Conservation (phyloP, 164 flowering plant species). For the Magnolia kwangsiensis region DNA sequence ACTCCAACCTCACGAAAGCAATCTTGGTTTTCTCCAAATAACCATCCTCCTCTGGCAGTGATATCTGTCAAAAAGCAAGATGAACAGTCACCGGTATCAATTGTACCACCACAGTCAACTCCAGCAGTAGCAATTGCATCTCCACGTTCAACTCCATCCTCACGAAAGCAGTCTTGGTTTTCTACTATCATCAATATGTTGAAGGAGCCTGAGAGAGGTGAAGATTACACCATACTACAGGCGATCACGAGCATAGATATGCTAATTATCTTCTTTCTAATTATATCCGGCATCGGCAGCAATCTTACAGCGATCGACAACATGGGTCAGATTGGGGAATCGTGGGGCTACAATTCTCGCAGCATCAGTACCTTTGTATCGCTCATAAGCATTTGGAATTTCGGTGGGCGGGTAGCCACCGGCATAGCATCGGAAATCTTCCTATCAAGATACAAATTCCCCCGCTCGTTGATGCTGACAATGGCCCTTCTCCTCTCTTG, state of each 20-base stretch:
- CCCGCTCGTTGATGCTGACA: slow-evolving; percentile 52
- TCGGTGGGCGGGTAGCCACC: slow-evolving; percentile 40
- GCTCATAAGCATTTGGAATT: slow-evolving; percentile 66
- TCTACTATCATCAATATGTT: slow-evolving; percentile 30
- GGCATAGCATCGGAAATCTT: slow-evolving; percentile 53
- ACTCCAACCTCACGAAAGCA: neutral
- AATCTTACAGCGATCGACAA: slow-evolving; percentile 60
- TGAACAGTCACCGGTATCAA: too few relatives aligned
- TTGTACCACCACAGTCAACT: too few relatives aligned
- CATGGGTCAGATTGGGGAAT: slow-evolving; percentile 60
- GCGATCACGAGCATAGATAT: slow-evolving; percentile 60
- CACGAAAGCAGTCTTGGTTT: neutral
- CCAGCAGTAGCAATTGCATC: neutral
- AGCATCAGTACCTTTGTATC: slow-evolving; percentile 58
- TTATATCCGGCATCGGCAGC: slow-evolving; percentile 55
- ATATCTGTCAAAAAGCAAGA: too few relatives aligned
- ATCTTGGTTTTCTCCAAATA: slow-evolving; percentile 1
- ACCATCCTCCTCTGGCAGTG: too few relatives aligned
- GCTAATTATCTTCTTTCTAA: slow-evolving; percentile 48
- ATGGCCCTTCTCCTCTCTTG: slow-evolving; percentile 38
- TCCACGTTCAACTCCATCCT: neutral
- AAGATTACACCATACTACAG: slow-evolving; percentile 61
- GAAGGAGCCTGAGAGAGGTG: slow-evolving; percentile 52
- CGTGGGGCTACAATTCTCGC: slow-evolving; percentile 34
- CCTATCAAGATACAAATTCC: slow-evolving; percentile 40